phyloP scores from a whole-genome alignment of 768 basidiomycete genomes.

The Amanita exitialis region DNA sequence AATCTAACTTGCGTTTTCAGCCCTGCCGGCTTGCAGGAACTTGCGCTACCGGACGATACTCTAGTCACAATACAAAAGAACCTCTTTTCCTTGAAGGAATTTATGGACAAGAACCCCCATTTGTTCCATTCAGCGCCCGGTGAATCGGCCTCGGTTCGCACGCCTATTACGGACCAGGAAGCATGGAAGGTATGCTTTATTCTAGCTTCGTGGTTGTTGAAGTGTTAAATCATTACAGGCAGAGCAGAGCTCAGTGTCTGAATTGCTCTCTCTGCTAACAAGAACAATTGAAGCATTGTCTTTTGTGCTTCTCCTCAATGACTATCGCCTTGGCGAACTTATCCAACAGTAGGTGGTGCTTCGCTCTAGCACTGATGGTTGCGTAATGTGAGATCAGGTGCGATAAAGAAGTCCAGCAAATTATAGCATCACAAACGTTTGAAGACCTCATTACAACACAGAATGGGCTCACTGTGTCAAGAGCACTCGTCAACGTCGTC shows the following conservation, averaged over 20 bases:
- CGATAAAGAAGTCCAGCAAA: slow-evolving; percentile 58
- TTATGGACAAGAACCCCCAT: slow-evolving; percentile 74
- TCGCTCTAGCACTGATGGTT: not conserved
- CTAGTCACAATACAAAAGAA: slow-evolving; percentile 74
- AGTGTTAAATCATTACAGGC: slow-evolving; percentile 33
- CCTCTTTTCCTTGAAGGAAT: slow-evolving; percentile 63
- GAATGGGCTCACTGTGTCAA: slow-evolving; percentile 80
- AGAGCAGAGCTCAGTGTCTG: slow-evolving; percentile 75
- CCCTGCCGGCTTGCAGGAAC: slow-evolving; percentile 34
- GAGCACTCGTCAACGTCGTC: slow-evolving; percentile 86
- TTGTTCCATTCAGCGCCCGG: slow-evolving; percentile 77
- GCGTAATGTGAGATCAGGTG: slow-evolving; percentile 37
- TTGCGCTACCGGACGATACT: slow-evolving; percentile 51
- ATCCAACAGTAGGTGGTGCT: slow-evolving; percentile 55
- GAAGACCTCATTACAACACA: slow-evolving; percentile 80
- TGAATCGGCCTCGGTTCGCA: slow-evolving; percentile 49
- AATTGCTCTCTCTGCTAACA: slow-evolving; percentile 62
- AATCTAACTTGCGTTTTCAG: slow-evolving; percentile 4
- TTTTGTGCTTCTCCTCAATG: slow-evolving; percentile 84
- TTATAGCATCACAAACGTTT: slow-evolving; percentile 65
- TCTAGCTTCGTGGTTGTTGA: not conserved
- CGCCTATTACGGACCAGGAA: slow-evolving; percentile 64
- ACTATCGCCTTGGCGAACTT: slow-evolving; percentile 82
- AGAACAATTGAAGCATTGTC: slow-evolving; percentile 92
- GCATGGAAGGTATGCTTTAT: slow-evolving; percentile 66